Evolutionary conservation across 257 asterid species (phyloP).

Genomic region (Voacanga thouarsii): DNA sequence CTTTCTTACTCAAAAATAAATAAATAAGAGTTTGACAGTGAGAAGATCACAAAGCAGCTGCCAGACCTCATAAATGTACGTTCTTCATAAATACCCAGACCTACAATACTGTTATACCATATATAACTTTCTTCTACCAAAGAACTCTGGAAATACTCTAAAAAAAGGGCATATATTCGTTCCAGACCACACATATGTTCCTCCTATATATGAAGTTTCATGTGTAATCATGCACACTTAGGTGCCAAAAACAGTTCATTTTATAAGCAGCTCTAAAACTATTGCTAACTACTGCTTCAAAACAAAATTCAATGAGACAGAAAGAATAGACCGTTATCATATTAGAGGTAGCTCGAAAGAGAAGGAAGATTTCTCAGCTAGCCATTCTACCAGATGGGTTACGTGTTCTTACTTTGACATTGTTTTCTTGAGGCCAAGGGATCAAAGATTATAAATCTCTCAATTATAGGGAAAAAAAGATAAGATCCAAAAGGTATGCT

Average conservation of each 20-base stretch:
- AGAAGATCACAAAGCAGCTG: background rate
- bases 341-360: background rate
- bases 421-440: background rate
- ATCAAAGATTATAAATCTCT: background rate
- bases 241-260: too few species aligned
- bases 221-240: background rate
- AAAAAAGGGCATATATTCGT: too few species aligned
- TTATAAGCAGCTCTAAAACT: background rate
- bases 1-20: too few species aligned
- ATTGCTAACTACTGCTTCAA: background rate
- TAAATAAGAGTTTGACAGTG: background rate
- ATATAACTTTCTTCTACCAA: background rate
- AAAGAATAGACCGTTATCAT: background rate
- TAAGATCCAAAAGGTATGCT: background rate
- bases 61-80: background rate
- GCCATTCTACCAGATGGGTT: background rate
- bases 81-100: background rate
- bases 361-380: background rate
- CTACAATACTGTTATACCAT: background rate
- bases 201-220: background rate
- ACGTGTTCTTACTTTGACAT: too few species aligned
- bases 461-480: background rate
- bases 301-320: background rate
- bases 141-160: background rate
- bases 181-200: background rate